Evolutionary conservation across 139 green algal genomes (phyloP).

Genomic region (Mesostigma viride): DNA sequence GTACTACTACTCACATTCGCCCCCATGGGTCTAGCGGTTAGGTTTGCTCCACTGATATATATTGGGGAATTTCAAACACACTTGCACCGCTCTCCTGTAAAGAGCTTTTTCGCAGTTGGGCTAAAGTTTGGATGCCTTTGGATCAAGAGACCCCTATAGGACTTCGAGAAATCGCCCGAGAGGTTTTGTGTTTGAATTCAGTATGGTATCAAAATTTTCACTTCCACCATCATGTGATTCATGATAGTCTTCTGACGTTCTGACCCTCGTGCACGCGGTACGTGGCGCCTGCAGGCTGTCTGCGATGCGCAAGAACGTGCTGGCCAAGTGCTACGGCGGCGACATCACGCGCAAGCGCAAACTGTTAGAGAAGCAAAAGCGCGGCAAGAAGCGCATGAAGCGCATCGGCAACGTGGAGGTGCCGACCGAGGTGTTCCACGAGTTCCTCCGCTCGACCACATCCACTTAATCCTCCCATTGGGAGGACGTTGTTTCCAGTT

Average conservation of each 20-base stretch:
- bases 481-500: no score
- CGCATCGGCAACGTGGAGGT: constrained; percentile 51
- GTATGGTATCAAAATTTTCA: background rate
- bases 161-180: no score
- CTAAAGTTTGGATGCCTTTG: no score
- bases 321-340: constrained; percentile 64
- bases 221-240: background rate
- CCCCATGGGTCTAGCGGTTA: no score
- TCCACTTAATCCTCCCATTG: background rate
- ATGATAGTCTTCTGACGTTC: no score
- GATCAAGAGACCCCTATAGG: no score
- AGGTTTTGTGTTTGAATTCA: background rate
- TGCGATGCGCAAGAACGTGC: constrained; percentile 38
- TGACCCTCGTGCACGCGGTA: no score
- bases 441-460: constrained; percentile 31
- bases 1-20: no score
- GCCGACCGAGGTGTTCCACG: constrained; percentile 46
- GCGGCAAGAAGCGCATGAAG: constrained; percentile 70
- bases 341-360: constrained; percentile 74
- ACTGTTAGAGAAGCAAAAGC: constrained; percentile 76
- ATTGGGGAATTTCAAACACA: no score
- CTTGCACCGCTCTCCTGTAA: no score
- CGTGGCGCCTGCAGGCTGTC: constrained; percentile 12
- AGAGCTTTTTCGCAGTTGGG: no score
- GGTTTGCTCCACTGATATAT: background rate